Evolutionary conservation across 2,329 filamentous ascomycete species (phyloP), one percentile per base, ranked within the genome.

Genomic region (Alternaria viburni): DNA sequence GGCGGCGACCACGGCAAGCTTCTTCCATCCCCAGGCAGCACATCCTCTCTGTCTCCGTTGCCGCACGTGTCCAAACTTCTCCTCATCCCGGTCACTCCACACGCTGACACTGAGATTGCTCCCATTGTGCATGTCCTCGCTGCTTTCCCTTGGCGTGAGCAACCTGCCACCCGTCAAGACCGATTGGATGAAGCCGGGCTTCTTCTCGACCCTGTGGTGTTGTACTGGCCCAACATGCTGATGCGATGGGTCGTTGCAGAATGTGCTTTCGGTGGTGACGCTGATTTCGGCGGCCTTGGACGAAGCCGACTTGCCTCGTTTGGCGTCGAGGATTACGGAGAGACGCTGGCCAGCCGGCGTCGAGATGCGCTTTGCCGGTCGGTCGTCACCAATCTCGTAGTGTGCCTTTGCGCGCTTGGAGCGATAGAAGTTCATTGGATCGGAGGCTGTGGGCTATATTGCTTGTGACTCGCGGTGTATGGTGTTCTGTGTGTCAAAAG

Each of bases 281-380:
- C 65, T 71, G 57, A 73, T 74, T 54, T 73, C 74, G 25, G 73
- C 61, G 1, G 47, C 21, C 13, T 26, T 43, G 5, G 72, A 71
- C 9, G 61, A 45, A 36, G 69, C 65, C 3, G 70, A 57, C 49
- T 72, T 73, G 32, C 64, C 58, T n/a, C 64, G 61, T 47, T 65
- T 68, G 23, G 67, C 63, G 47, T 81, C 79, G 64, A 82, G 74
- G 49, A 83, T 80, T 7, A 79, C 70, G 25, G 81, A 81, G 6
- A 83, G 75, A 25, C 81, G 79, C 54, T 79, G 74, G 30, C 81
- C 81, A 23, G 80, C 81, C 52, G 80, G 79, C 26, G 80, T 81
- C 4, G 79, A 81, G 54, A 83, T 82, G 45, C 79, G 79, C 69
- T 81, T 81, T 15, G 79, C 72, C 21, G 77, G 75, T 7, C 76